These are phyloP conservation scores for Castanea mollissima DNA, from an alignment of 306 rosid genomes.

Conservation along the genomic window DNA sequence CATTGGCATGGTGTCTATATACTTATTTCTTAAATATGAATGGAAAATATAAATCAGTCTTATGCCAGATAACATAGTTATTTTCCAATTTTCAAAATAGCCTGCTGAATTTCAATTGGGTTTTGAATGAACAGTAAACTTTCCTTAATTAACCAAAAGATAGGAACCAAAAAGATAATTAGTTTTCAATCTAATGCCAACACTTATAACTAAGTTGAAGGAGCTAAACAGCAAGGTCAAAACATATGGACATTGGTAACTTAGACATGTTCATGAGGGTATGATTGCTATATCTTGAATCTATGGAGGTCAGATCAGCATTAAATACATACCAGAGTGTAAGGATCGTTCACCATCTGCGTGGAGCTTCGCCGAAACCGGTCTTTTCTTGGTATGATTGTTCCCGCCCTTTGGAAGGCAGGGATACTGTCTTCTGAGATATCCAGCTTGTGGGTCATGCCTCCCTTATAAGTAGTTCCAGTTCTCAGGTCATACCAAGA, in stretches of 20 bases:
- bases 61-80: not conserved
- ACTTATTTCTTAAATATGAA: not conserved
- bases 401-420: constrained; percentile 89
- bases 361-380: constrained; percentile 93
- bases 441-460: constrained; percentile 63
- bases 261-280: not conserved
- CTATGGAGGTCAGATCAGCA: constrained; percentile 4
- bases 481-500: constrained; percentile 85
- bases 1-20: not conserved
- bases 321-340: constrained; percentile 69
- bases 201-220: too few relatives aligned
- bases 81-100: not conserved
- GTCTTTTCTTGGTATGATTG: constrained; percentile 86
- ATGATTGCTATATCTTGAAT: too few relatives aligned
- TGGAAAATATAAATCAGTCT: not conserved
- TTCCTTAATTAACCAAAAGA: not conserved
- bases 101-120: not conserved
- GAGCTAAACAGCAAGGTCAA: too few relatives aligned
- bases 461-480: constrained; percentile 74
- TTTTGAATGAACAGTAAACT: not conserved
- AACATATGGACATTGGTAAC: too few relatives aligned
- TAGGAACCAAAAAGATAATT: too few relatives aligned
- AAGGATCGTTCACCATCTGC: constrained; percentile 92
- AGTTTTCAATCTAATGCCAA: too few relatives aligned
- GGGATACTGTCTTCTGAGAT: constrained; percentile 79